phyloP scores from a whole-genome alignment of 73 alveolate genomes.

The Durusdinium trenchii region DNA sequence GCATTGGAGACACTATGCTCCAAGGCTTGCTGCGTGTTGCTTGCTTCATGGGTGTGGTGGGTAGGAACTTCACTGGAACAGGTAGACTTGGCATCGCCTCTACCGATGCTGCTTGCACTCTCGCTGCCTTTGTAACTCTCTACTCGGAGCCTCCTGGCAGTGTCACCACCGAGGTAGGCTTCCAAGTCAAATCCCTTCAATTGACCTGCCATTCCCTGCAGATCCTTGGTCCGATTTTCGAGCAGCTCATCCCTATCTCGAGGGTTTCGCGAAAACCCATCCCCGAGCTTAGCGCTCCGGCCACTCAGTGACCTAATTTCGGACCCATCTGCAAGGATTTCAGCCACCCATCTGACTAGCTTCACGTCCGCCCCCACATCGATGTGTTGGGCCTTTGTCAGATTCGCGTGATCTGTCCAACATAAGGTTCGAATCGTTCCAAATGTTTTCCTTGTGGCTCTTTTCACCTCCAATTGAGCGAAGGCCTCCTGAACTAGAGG shows the following conservation, averaged over 20 bases:
- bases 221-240: neutral
- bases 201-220: neutral
- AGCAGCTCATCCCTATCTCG: neutral
- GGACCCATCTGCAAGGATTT: neutral
- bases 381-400: no score
- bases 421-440: neutral
- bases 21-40: neutral
- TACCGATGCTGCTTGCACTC: neutral
- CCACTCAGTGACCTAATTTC: neutral
- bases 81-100: no score
- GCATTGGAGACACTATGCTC: neutral
- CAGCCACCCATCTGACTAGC: neutral
- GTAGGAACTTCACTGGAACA: no score
- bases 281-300: neutral
- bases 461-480: neutral
- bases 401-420: neutral
- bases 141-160: constrained; percentile 43
- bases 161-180: no score
- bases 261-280: neutral
- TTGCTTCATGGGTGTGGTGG: no score
- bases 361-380: neutral
- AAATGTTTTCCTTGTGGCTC: neutral
- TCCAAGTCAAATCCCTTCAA: neutral
- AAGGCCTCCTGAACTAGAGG: neutral
- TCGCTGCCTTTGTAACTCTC: neutral